Base-by-base conservation (phyloP, 2,329 filamentous ascomycete genomes). In the Coniella vitis region DNA sequence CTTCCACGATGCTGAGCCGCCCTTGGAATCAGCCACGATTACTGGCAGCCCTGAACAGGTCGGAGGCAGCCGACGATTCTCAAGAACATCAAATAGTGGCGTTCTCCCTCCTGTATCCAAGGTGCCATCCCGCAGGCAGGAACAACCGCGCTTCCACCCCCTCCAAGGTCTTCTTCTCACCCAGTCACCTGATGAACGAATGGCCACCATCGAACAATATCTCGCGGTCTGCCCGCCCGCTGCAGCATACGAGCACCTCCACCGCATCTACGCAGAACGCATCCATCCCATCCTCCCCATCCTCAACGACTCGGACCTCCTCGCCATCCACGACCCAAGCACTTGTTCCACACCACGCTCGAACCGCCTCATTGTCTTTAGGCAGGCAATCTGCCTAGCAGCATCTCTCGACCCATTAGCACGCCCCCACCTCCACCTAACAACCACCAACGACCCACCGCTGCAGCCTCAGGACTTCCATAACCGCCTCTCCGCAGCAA, bases 241-340 rank as follows among this genome's bases (percentile, higher is more conserved):
- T 0, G 58, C 64, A 3, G 74, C 78, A 47, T 76, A 71, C 45
- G 61, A 61, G 7, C 68, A 66, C 14, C 57, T 82, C 21, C 68
- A 67, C 35, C 62, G 62, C 1, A 61, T 76, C 37, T 79, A 74
- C 54, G 56, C 74, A 7, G 68, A 76, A 19, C 75, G 76, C 54
- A 69, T 80, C 8, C 74, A 81, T 39, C 74, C 76, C 3, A 65
- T 81, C 4, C 73, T 79, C 20, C 76, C 76, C 4, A 66, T 78
- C 13, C 66, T 81, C 31, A 70, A 72, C 1, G 58, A 67, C 13
- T 48, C 60, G 1, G 59, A 64, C 14, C 49, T 73, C 2, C 58
- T 61, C 0, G 56, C 9, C 42, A 61, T 22, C 32, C 59, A 8
- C 55, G 63, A n/a, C 60, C 61, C 3, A 34, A 36, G 29, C 2